These are phyloP conservation scores for Exophiala viscosa DNA, from an alignment of 2,329 filamentous ascomycete genomes.

Conservation along the genomic window DNA sequence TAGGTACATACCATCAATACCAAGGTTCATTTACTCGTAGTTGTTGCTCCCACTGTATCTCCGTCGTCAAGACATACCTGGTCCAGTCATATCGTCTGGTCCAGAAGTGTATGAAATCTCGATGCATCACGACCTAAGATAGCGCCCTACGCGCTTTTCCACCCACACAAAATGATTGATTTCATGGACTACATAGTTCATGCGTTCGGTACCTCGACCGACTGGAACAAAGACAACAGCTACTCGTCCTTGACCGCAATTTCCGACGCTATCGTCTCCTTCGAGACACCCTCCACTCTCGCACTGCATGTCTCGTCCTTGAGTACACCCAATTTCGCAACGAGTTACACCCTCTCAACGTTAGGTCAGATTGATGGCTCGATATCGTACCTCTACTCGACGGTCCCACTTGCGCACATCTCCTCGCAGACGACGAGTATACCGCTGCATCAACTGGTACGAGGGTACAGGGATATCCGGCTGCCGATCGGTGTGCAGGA, in stretches of 20 bases:
- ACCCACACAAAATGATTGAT: slow-evolving; percentile 66
- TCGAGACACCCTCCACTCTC: slow-evolving; percentile 77
- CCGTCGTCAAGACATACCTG: too few relatives aligned
- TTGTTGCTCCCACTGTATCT: too few relatives aligned
- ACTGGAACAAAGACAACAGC: slow-evolving; percentile 89
- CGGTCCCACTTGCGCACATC: slow-evolving; percentile 65
- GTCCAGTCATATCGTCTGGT: too few relatives aligned
- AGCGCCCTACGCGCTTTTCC: slow-evolving; percentile 20
- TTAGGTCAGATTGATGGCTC: slow-evolving; percentile 91
- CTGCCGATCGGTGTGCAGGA: slow-evolving; percentile 23
- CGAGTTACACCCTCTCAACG: slow-evolving; percentile 85
- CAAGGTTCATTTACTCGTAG: too few relatives aligned
- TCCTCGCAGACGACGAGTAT: slow-evolving; percentile 69
- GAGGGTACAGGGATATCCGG: slow-evolving; percentile 62
- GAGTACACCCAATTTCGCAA: slow-evolving; percentile 87
- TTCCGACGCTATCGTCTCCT: slow-evolving; percentile 80
- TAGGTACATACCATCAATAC: too few relatives aligned
- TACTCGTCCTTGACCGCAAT: slow-evolving; percentile 84
- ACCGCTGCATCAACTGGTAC: slow-evolving; percentile 71
- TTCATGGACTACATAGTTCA: slow-evolving; percentile 97
- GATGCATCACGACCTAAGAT: slow-evolving; percentile 16
- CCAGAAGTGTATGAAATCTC: neutral
- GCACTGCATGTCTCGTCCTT: slow-evolving; percentile 86
- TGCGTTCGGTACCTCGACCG: slow-evolving; percentile 79
- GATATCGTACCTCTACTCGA: slow-evolving; percentile 95